Evolutionary conservation across 2,329 filamentous ascomycete genomes (phyloP), one percentile per base, ranked within the genome.

Genomic region (Ceratocystiopsis sp.): DNA sequence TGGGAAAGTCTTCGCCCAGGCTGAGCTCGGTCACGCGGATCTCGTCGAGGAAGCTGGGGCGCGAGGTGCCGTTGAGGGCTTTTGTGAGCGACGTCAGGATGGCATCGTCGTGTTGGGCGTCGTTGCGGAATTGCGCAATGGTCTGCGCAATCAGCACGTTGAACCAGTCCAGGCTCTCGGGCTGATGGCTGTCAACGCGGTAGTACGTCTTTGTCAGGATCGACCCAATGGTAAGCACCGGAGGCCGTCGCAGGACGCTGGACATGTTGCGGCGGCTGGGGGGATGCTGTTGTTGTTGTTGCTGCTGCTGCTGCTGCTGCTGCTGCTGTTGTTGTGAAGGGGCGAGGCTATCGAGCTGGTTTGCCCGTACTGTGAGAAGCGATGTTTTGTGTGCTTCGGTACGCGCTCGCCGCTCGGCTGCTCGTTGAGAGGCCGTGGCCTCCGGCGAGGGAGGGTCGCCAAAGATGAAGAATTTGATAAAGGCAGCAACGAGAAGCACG

Each of bases 401-500:
- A 49, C 80, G 70, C 42, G 80, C 76, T 46, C 79, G 75, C 21
- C 84, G 75, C 51, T 85, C 78, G 12, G 80, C 79, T 45, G 82
- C 84, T 51, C 82, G 76, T 37, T 81, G 66, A 9, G 84, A 71
- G 13, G 85, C 84, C 17, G 81, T 84, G 43, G 80, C 77, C 49
- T 93, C 86, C 48, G 85, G 71, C 2, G 83, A 85, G 1, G 86
- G 85, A 6, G 85, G 78, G 57, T 96, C 91, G 53, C 91, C 91
- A 57, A 98, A 96, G 57, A 98, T 96, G 73, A 98, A 98, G 74
- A 95, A 98, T 59, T 94, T 94, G 62, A 98, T 96, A 63, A 98
- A 96, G 52, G 82, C 84, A 50, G 86, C 87, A 48, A 98, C 76
- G 35, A 98, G 71, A 19, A 96, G 66, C 14, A 94, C 84, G 38